Evolutionary conservation across 2,329 filamentous ascomycete genomes (phyloP).

Genomic region (Diaporthe sp.): DNA sequence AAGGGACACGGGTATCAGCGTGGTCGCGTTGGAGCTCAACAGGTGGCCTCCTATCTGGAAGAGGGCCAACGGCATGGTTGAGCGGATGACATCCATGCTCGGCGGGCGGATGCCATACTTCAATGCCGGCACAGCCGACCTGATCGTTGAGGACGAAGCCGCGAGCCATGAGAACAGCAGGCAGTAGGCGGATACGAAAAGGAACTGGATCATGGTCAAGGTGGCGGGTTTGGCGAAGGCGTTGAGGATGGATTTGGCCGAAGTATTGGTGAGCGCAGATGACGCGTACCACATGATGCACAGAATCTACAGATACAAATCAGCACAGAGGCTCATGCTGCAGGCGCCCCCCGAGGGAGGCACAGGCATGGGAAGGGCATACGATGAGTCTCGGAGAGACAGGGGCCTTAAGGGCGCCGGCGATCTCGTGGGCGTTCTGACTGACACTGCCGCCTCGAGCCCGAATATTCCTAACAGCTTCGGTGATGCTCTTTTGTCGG

Average conservation of each 20-base stretch:
- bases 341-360: slow-evolving; percentile 2
- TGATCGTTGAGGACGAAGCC: slow-evolving; percentile 77
- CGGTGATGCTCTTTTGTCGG: slow-evolving; percentile 88
- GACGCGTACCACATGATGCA: slow-evolving; percentile 96
- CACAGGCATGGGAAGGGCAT: slow-evolving; percentile 52
- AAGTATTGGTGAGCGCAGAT: slow-evolving; percentile 96
- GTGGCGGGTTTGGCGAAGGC: slow-evolving; percentile 92
- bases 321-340: slow-evolving; percentile 45
- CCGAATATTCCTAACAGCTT: slow-evolving; percentile 88
- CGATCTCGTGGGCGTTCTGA: slow-evolving; percentile 94
- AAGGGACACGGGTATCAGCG: slow-evolving; percentile 94
- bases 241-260: slow-evolving; percentile 96
- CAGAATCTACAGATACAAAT: slow-evolving; percentile 71
- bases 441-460: slow-evolving; percentile 87
- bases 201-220: slow-evolving; percentile 93
- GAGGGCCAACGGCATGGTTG: slow-evolving; percentile 89
- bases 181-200: slow-evolving; percentile 91
- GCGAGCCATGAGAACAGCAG: slow-evolving; percentile 84
- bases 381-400: slow-evolving; percentile 91
- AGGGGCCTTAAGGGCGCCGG: slow-evolving; percentile 89
- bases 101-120: slow-evolving; percentile 87
- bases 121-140: slow-evolving; percentile 81
- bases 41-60: slow-evolving; percentile 97
- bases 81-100: slow-evolving; percentile 83
- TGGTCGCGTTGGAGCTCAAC: slow-evolving; percentile 92